A percentile compares a stretch with the other conserved stretches of the same genome.
Conservation (phyloP, 2,329 filamentous ascomycete species). For the Colletotrichum truncatum region DNA sequence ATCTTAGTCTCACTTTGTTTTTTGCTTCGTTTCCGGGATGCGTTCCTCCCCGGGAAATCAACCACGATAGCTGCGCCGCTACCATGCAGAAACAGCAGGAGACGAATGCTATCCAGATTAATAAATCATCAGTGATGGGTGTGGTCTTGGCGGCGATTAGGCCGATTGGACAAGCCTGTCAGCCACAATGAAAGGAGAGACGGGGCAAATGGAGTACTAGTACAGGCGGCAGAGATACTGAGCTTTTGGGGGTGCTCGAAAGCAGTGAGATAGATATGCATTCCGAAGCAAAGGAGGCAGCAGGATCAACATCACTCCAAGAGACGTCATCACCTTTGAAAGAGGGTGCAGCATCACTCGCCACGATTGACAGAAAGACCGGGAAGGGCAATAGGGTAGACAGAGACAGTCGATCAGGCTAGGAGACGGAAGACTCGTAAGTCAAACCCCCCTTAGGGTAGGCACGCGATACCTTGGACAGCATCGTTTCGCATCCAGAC, state of each 20-base stretch:
- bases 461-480: neutral
- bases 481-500: neutral
- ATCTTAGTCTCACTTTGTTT: neutral
- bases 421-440: neutral
- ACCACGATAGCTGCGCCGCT: conserved; percentile 24
- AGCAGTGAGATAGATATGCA: conserved; percentile 20
- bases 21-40: neutral
- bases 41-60: conserved; percentile 2
- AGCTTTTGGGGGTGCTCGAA: conserved; percentile 2
- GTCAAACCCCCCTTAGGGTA: neutral
- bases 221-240: neutral
- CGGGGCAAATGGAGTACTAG: neutral
- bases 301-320: neutral
- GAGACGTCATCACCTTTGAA: neutral
- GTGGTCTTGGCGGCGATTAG: conserved; percentile 12
- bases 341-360: neutral
- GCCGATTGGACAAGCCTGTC: conserved; percentile 6
- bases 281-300: conserved; percentile 12
- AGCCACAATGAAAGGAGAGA: neutral
- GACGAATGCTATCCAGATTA: neutral
- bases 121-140: neutral
- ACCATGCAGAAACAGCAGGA: neutral
- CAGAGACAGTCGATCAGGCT: neutral
- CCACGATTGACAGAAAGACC: neutral
- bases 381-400: neutral